phyloP scores from a whole-genome alignment of 2,329 filamentous ascomycete species.

The Colletotrichum sansevieriae region DNA sequence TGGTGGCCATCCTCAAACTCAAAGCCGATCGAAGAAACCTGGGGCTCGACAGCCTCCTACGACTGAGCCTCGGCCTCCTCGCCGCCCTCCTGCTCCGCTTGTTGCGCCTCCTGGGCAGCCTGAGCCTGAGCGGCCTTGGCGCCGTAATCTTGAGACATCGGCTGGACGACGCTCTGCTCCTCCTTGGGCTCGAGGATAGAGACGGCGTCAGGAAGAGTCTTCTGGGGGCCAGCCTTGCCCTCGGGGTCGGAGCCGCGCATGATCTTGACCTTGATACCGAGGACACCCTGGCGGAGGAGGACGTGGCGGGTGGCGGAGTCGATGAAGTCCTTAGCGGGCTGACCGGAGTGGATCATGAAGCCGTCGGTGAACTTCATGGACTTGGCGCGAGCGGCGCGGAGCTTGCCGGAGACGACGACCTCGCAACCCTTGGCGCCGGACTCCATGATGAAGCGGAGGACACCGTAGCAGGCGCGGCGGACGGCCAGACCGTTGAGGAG shows the following conservation, averaged over 20 bases:
- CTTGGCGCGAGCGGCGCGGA: conserved; percentile 98
- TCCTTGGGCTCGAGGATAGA: conserved; percentile 99
- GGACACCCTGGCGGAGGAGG: conserved; percentile 98
- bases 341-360: conserved; percentile 99
- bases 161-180: conserved; percentile 94
- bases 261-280: conserved; percentile 99
- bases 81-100: conserved; percentile 68
- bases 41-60: conserved; percentile 52
- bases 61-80: conserved; percentile 65
- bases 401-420: conserved; percentile 99
- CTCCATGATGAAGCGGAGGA: conserved; percentile 99
- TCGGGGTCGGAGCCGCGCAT: conserved; percentile 99
- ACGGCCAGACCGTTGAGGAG: conserved; percentile 99
- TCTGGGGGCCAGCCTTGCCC: conserved; percentile 97
- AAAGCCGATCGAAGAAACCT: conserved; percentile 17
- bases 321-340: conserved; percentile 99
- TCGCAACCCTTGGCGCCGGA: conserved; percentile 99
- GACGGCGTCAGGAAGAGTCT: conserved; percentile 97
- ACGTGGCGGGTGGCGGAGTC: conserved; percentile 99
- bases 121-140: conserved; percentile 82
- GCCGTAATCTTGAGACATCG: conserved; percentile 98
- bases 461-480: conserved; percentile 99
- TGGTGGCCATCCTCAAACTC: conserved; percentile 23
- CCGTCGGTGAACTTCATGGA: conserved; percentile 99
- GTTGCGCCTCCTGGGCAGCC: conserved; percentile 73